Conservation (phyloP, 495 filamentous ascomycete genomes). For the Pyrenopolyporus hunteri region DNA sequence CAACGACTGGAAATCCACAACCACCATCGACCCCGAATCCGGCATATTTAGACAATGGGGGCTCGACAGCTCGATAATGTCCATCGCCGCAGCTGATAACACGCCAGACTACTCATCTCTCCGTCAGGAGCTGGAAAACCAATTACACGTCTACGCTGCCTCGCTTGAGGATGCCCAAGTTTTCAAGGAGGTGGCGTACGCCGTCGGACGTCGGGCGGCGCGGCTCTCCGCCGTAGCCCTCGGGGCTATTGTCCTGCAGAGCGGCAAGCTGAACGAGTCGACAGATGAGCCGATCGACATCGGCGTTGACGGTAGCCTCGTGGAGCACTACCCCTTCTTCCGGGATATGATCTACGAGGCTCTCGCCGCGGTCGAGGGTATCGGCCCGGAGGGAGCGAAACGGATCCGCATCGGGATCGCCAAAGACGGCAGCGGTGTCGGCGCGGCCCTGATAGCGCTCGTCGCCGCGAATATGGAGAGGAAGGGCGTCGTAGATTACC, state of each 20-base stretch:
- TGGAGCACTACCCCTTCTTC: slow-evolving; percentile 92
- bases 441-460: slow-evolving; percentile 87
- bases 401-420: slow-evolving; percentile 89
- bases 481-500: slow-evolving; percentile 32
- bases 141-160: slow-evolving; percentile 72
- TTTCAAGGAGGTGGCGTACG: slow-evolving; percentile 77
- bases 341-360: slow-evolving; percentile 79
- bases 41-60: slow-evolving; percentile 83
- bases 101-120: slow-evolving; percentile 66
- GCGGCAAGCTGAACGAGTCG: slow-evolving; percentile 64
- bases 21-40: slow-evolving; percentile 65
- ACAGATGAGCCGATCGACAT: slow-evolving; percentile 76
- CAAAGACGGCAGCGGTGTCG: slow-evolving; percentile 91
- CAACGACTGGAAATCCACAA: slow-evolving; percentile 72
- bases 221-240: slow-evolving; percentile 88
- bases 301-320: slow-evolving; percentile 87
- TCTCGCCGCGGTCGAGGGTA: slow-evolving; percentile 69
- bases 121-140: slow-evolving; percentile 75
- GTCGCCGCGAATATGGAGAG: slow-evolving; percentile 64
- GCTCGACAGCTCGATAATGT: slow-evolving; percentile 86
- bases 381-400: slow-evolving; percentile 75
- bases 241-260: slow-evolving; percentile 77
- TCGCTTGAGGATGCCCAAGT: slow-evolving; percentile 80
- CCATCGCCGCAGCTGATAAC: slow-evolving; percentile 76
- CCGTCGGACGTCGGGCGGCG: slow-evolving; percentile 86